Percentiles rank a stretch among this genome's conserved stretches.
Conservation (phyloP, 2,329 filamentous ascomycete species). For the Graphilbum sp. region DNA sequence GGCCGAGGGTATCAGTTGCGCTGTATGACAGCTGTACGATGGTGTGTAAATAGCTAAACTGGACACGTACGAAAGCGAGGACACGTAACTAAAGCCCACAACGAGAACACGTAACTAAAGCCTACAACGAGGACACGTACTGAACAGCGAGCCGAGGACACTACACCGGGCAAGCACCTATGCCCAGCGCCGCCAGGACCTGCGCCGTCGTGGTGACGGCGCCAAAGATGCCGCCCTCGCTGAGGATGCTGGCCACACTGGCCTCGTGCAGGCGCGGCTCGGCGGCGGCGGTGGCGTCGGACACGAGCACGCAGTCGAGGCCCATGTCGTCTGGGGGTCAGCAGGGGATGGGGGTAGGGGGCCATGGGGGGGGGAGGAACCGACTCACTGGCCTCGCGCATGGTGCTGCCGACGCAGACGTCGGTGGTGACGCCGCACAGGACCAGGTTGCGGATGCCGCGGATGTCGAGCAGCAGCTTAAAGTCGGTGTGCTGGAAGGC, state of each 20-base stretch:
- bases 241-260: slow-evolving; percentile 2
- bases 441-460: slow-evolving; percentile 3
- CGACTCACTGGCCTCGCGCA: slow-evolving; percentile 6
- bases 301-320: slow-evolving; percentile 5
- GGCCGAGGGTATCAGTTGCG: too few species aligned
- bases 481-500: slow-evolving; percentile 6
- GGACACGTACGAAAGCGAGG: too few species aligned
- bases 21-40: too few species aligned
- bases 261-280: slow-evolving; percentile 4
- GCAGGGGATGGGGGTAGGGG: too few species aligned
- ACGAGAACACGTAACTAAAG: too few species aligned
- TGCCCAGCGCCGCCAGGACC: background rate
- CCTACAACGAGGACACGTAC: too few species aligned
- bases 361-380: too few species aligned
- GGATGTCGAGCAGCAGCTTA: slow-evolving; percentile 4
- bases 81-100: too few species aligned
- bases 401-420: slow-evolving; percentile 4
- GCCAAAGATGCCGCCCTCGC: slow-evolving; percentile 7
- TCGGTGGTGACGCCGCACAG: slow-evolving; percentile 7
- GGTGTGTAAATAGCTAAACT: too few species aligned
- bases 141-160: too few species aligned
- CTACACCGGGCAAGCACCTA: too few species aligned
- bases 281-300: slow-evolving; percentile 4
- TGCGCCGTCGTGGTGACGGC: slow-evolving; percentile 2
- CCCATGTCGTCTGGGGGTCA: slow-evolving; percentile 5